phyloP scores from a whole-genome alignment of 805 yeast genomes.

The Candida lessepsii region DNA sequence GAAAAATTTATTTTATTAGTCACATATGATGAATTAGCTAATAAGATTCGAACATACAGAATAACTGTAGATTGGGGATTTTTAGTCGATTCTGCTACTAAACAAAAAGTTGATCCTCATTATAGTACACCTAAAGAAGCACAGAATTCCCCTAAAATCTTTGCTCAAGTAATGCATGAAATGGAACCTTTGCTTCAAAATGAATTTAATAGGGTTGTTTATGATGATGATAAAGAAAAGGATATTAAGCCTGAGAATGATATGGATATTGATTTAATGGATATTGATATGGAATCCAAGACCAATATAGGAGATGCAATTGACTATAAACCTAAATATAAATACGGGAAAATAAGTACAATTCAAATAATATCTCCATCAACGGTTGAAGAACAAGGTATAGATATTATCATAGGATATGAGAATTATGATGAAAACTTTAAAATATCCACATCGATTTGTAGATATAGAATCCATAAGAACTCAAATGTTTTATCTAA shows the following conservation, averaged over 20 bases:
- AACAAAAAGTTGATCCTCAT: conserved; percentile 46
- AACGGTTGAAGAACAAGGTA: conserved; percentile 37
- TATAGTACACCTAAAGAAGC: conserved; percentile 49
- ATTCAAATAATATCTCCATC: conserved; percentile 49
- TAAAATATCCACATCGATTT: conserved; percentile 20
- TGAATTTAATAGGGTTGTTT: conserved; percentile 11
- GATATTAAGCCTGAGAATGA: conserved; percentile 17
- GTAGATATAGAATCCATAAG: conserved; percentile 28
- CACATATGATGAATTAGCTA: conserved; percentile 36
- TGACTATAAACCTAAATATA: conserved; percentile 12
- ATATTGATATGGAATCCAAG: conserved; percentile 19
- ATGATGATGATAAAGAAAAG: conserved; percentile 14
- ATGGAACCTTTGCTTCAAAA: conserved; percentile 13
- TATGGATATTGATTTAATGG: conserved; percentile 19
- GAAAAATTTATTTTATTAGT: conserved; percentile 47
- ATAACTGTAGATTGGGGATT: conserved; percentile 57
- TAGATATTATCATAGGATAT: conserved; percentile 49
- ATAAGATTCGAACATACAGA: conserved; percentile 40
- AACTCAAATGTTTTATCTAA: conserved; percentile 24
- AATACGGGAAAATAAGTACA: conserved; percentile 20
- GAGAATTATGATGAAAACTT: conserved; percentile 18
- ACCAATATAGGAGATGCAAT: neutral
- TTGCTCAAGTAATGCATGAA: conserved; percentile 12
- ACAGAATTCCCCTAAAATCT: conserved; percentile 41
- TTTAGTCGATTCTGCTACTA: conserved; percentile 45